phyloP scores from a whole-genome alignment of 805 yeast species.

The Barnettozyma sp. region DNA sequence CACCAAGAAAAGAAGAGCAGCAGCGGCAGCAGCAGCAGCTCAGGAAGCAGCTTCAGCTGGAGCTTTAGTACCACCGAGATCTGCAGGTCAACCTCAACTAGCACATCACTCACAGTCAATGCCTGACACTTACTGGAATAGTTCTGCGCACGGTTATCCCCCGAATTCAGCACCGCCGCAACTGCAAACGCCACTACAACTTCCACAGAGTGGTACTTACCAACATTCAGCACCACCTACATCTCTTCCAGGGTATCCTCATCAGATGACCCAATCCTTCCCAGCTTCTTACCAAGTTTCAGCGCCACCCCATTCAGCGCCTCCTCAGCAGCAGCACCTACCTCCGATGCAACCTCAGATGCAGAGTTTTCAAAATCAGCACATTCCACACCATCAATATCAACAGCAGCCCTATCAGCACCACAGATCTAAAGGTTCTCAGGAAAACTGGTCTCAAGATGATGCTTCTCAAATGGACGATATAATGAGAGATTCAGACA shows the following conservation, averaged over 20 bases:
- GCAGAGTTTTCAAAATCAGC: constrained; percentile 20
- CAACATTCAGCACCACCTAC: not conserved
- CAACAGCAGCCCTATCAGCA: constrained; percentile 20
- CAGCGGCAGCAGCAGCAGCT: constrained; percentile 22
- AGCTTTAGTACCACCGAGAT: no score
- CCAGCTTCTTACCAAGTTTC: constrained; percentile 1
- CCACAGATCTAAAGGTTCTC: constrained; percentile 23
- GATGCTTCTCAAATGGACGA: constrained; percentile 27
- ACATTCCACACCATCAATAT: no score
- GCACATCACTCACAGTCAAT: constrained; percentile 3
- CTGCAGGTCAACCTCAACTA: constrained; percentile 3
- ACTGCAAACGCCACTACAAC: constrained; percentile 11
- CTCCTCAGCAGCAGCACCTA: constrained; percentile 23
- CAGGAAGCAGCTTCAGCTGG: constrained; percentile 4
- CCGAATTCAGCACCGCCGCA: constrained; percentile 7
- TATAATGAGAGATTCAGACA: constrained; percentile 31
- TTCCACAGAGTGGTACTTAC: constrained; percentile 6
- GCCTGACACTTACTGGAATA: constrained; percentile 11
- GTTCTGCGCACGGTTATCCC: constrained; percentile 1
- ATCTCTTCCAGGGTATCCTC: not conserved
- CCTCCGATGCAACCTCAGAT: constrained; percentile 19
- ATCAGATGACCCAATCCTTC: constrained; percentile 1
- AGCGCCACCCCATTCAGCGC: constrained; percentile 8
- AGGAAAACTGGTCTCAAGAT: constrained; percentile 29
- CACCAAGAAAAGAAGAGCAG: constrained; percentile 22